Evolutionary conservation across 805 yeast genomes (phyloP), one percentile per base, ranked within the genome.

Genomic region (Cyberlindnera americana): DNA sequence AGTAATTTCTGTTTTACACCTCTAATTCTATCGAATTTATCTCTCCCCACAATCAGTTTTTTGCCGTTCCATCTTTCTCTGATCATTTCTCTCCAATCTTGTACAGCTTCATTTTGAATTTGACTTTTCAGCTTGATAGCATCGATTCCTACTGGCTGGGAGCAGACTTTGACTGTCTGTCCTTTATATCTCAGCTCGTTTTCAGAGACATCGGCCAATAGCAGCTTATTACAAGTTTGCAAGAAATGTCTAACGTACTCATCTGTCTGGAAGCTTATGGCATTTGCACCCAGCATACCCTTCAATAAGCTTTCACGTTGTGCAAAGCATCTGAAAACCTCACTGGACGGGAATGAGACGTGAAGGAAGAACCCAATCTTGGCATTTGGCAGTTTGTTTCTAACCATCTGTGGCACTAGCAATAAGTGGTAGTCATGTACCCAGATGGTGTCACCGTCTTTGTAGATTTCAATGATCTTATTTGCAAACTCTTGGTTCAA

Each of bases 161-260:
- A 70, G 24, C 74, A 72, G 0, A 81, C 76, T 31, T 69, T 64
- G 7, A 81, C 72, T 13, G 76, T 69, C 42, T 72, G 70, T 5
- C 84, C 83, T 11, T 78, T 71, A 53, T 72, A 80, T 38, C 75
- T 69, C n/a, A 85, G 60, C 28, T 66, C 71, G 23, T 83, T 81
- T 19, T 74, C 77, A 35, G 75, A 74, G n/a, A 84, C 77, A 62
- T 91, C 97, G 0, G 95, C 89, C 49, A 89, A 77, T 25, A 93
- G 64, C 25, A 93, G 68, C 39, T 96, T 70, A 50, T 83, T 86
- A 53, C 95, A 80, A 3, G 97, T 88, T 64, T 91, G 97, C 40
- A 85, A 66, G 62, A 93, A 93, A 62, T 93, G 99, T 55, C 95
- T 78, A 19, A 89, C 95, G 52, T 90, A 91, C 61, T 93, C 99